phyloP scores from a whole-genome alignment of 306 rosid species.

The Vigna reflexopilosa region DNA sequence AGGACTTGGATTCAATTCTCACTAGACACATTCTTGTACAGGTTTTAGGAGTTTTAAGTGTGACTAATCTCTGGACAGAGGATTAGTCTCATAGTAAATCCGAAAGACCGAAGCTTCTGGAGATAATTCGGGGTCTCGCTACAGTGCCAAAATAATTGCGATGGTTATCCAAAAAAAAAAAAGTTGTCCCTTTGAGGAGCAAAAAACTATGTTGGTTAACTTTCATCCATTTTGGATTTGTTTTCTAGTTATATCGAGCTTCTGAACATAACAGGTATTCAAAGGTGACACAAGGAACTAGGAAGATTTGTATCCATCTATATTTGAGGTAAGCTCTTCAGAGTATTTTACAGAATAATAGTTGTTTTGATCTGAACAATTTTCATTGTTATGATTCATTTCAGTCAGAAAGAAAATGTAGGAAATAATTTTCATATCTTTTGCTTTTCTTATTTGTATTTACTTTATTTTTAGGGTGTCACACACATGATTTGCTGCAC shows the following conservation, averaged over 20 bases:
- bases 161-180: too few species aligned
- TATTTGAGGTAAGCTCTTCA: conserved; percentile 70
- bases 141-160: too few species aligned
- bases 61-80: too few species aligned
- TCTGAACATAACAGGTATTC: conserved; percentile 63
- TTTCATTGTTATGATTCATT: conserved; percentile 12
- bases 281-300: conserved; percentile 83
- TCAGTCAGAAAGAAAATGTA: conserved; percentile 18
- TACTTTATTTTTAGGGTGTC: conserved; percentile 69
- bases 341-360: background rate
- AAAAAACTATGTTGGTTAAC: conserved; percentile 24
- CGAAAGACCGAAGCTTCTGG: too few species aligned
- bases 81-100: too few species aligned
- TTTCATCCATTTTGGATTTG: conserved; percentile 33
- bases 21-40: too few species aligned
- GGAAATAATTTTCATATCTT: conserved; percentile 27
- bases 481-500: conserved; percentile 96
- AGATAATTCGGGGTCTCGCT: too few species aligned
- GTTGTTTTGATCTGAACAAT: background rate
- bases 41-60: too few species aligned
- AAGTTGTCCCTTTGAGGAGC: background rate
- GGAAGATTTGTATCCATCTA: conserved; percentile 75
- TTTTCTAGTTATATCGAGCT: conserved; percentile 41
- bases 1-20: too few species aligned
- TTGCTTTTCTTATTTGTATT: conserved; percentile 5